Conservation (phyloP, 1,284 basidiomycete genomes). For the Ganoderma lingzhi region DNA sequence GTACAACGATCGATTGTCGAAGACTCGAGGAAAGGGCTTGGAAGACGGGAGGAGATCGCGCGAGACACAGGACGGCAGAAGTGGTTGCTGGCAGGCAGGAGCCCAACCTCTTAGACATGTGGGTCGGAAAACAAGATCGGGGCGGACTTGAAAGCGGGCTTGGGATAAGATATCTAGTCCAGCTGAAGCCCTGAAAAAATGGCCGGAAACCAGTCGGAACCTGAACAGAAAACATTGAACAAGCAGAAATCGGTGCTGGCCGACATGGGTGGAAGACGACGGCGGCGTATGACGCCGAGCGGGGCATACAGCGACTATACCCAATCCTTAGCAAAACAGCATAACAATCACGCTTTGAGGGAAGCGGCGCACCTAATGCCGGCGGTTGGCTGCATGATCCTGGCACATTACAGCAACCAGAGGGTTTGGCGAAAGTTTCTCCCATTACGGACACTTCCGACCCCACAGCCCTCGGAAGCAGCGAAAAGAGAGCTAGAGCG, state of each 20-base stretch:
- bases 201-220: background rate
- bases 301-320: no score
- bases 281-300: background rate
- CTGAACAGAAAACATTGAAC: background rate
- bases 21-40: conserved; percentile 1
- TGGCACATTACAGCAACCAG: background rate
- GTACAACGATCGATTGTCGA: background rate
- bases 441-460: background rate
- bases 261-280: background rate
- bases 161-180: background rate
- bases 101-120: background rate
- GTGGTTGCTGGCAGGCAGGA: background rate
- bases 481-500: background rate
- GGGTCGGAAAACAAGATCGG: background rate
- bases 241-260: background rate
- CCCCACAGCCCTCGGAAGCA: conserved; percentile 13
- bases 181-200: background rate
- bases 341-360: background rate
- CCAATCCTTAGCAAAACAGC: background rate
- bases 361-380: conserved; percentile 9
- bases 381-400: background rate
- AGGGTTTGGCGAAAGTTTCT: background rate
- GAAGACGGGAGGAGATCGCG: background rate
- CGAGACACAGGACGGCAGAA: background rate
- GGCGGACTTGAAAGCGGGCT: background rate